A percentile compares a stretch with the other conserved stretches of the same genome.
Conservation (phyloP, 148 eudicot species). For the Pouteria glomerata region DNA sequence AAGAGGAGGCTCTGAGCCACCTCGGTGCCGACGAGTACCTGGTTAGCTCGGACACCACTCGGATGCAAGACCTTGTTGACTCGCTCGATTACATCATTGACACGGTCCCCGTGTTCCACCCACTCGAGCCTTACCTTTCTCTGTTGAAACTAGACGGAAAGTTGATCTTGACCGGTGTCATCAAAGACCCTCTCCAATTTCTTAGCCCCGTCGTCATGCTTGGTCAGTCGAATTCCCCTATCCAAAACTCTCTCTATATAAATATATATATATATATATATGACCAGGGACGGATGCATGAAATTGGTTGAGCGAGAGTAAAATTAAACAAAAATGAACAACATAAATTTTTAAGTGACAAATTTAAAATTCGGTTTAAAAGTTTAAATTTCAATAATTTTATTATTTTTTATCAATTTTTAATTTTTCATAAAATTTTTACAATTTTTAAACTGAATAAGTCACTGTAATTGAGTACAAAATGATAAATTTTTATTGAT, state of each 20-base stretch:
- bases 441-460: too few species aligned
- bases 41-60: slow-evolving; percentile 49
- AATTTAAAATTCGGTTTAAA: too few species aligned
- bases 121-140: slow-evolving; percentile 70
- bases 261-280: not conserved
- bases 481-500: too few species aligned
- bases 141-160: slow-evolving; percentile 55
- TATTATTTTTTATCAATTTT: too few species aligned
- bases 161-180: slow-evolving; percentile 73
- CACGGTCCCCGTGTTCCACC: slow-evolving; percentile 73
- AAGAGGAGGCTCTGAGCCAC: slow-evolving; percentile 65
- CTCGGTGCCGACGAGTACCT: slow-evolving; percentile 75
- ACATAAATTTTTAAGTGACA: too few species aligned
- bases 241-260: not conserved
- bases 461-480: too few species aligned
- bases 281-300: not conserved
- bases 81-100: slow-evolving; percentile 69
- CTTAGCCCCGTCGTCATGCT: slow-evolving; percentile 68
- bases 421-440: too few species aligned
- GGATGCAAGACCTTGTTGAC: slow-evolving; percentile 12
- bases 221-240: slow-evolving; percentile 39
- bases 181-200: slow-evolving; percentile 67
- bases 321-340: too few species aligned
- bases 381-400: too few species aligned
- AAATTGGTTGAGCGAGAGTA: too few species aligned